A percentile compares a stretch with the other conserved stretches of the same genome.
Evolutionary conservation across 257 asterid genomes (phyloP).

Genomic region (Penstemon barbatus): DNA sequence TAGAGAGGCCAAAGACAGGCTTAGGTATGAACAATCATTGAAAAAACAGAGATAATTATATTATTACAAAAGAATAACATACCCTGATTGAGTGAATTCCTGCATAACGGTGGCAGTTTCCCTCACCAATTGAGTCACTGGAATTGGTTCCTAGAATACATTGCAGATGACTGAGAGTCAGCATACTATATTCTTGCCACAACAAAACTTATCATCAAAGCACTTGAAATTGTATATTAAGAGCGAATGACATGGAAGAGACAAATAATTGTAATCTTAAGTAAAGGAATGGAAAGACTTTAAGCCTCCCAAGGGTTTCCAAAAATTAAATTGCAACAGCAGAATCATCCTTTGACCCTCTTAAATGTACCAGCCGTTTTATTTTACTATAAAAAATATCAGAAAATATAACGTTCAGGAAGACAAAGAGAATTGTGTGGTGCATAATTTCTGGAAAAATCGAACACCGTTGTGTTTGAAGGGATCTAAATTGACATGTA

Average conservation of each 20-base stretch:
- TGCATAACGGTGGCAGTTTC: conserved; percentile 99
- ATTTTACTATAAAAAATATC: not conserved
- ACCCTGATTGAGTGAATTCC: conserved; percentile 99
- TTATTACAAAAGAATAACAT: conserved; percentile 22
- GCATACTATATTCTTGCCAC: conserved; percentile 22
- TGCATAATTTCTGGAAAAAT: not conserved
- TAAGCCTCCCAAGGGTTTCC: not conserved
- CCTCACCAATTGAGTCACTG: conserved; percentile 95
- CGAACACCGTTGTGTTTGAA: not conserved
- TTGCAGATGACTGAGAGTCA: conserved; percentile 21
- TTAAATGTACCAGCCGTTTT: not conserved
- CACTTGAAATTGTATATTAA: not conserved
- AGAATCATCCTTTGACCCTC: not conserved
- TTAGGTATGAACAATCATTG: too few relatives aligned
- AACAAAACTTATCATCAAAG: conserved; percentile 15
- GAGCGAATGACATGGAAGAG: not conserved
- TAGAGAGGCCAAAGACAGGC: not conserved
- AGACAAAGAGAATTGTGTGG: not conserved
- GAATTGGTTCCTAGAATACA: conserved; percentile 75
- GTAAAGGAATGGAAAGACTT: not conserved
- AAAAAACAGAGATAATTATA: not conserved
- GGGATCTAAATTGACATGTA: conserved; percentile 3
- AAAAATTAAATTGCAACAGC: conserved; percentile 3
- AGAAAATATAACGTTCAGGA: not conserved
- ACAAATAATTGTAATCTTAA: not conserved